phyloP scores from a whole-genome alignment of 805 yeast species.

The Lipomyces spencermartinsiae region DNA sequence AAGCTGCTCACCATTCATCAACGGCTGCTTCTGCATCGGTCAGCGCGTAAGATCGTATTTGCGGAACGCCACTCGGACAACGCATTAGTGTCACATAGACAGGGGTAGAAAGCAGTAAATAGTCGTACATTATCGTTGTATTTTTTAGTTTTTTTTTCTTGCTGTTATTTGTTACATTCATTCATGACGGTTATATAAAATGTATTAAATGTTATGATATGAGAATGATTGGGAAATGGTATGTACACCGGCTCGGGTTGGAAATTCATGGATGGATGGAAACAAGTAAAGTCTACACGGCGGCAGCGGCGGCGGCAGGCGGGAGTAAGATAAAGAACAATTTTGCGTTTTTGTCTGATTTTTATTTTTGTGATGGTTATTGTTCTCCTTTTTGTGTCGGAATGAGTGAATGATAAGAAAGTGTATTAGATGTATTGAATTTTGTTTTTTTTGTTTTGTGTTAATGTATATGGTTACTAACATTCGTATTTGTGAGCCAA shows the following conservation, averaged over 20 bases:
- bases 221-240: background rate
- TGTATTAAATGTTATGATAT: conserved; percentile 1
- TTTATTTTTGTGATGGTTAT: background rate
- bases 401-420: background rate
- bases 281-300: background rate
- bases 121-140: background rate
- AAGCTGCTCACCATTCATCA: conserved; percentile 28
- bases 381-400: background rate
- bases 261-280: background rate
- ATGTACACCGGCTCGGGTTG: background rate
- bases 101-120: background rate
- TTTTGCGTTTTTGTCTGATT: background rate
- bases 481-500: no score
- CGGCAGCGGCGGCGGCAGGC: background rate
- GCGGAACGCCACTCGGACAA: background rate
- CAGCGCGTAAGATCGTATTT: background rate
- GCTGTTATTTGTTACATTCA: background rate
- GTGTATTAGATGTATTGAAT: background rate
- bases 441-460: background rate
- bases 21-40: background rate
- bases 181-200: conserved; percentile 1
- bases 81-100: background rate
- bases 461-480: background rate
- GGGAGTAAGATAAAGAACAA: conserved; percentile 3
- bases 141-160: background rate